Evolutionary conservation across 1,284 basidiomycete genomes (phyloP).

Genomic region (Cutaneotrichosporon daszewskae): DNA sequence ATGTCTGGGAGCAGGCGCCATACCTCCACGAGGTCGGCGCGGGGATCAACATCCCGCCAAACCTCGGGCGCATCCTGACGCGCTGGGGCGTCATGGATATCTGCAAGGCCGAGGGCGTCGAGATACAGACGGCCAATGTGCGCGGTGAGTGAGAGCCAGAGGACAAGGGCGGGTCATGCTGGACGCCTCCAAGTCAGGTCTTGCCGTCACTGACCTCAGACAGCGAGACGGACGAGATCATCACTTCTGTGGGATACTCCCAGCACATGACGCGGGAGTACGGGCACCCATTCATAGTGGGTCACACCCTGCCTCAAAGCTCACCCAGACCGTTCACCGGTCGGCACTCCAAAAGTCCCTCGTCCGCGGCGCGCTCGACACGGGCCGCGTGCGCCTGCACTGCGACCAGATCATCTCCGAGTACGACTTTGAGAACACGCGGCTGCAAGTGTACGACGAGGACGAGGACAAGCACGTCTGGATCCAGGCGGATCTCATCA

Average conservation of each 20-base stretch:
- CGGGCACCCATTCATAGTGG: conserved; percentile 31
- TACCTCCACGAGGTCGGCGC: conserved; percentile 38
- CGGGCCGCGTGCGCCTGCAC: conserved; percentile 30
- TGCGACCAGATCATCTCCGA: conserved; percentile 30
- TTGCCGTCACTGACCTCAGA: conserved; percentile 18
- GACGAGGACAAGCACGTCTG: conserved; percentile 24
- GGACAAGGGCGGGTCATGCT: too few species aligned
- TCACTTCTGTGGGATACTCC: conserved; percentile 33
- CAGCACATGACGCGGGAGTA: conserved; percentile 32
- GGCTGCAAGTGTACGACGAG: conserved; percentile 21
- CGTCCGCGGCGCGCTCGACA: conserved; percentile 25
- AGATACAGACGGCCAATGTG: conserved; percentile 29
- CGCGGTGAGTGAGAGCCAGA: conserved; percentile 22
- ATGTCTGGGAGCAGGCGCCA: conserved; percentile 33
- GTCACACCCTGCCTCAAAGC: neutral
- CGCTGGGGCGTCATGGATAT: conserved; percentile 30
- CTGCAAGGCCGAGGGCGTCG: conserved; percentile 28
- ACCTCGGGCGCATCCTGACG: conserved; percentile 31
- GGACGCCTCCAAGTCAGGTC: neutral
- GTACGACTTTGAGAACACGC: conserved; percentile 33
- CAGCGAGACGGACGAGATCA: conserved; percentile 27
- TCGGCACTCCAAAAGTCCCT: conserved; percentile 38
- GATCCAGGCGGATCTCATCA: conserved; percentile 39
- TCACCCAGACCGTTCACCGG: conserved; percentile 34
- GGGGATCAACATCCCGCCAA: conserved; percentile 40